Conservation (phyloP, 495 filamentous ascomycete species). For the Aspergillus egyptiacus region DNA sequence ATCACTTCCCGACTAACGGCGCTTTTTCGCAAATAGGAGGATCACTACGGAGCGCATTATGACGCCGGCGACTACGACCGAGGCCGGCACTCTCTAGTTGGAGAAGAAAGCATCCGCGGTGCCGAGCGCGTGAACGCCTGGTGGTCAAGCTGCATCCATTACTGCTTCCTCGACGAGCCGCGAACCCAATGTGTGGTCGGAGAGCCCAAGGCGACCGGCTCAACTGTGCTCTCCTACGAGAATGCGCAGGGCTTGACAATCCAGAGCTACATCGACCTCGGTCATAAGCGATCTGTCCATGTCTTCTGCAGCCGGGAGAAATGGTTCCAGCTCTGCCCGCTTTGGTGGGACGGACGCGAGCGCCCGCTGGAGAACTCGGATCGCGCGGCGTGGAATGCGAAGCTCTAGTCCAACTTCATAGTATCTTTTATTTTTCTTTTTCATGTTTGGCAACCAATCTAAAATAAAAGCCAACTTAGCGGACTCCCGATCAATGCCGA, state of each 20-base stretch:
- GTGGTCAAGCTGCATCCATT: constrained; percentile 65
- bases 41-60: constrained; percentile 62
- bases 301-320: constrained; percentile 55
- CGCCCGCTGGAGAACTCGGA: constrained; percentile 42
- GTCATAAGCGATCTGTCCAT: constrained; percentile 61
- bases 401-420: constrained; percentile 23
- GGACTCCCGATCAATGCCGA: neutral
- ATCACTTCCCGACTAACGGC: neutral
- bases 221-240: constrained; percentile 59
- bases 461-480: neutral
- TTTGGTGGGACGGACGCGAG: constrained; percentile 45
- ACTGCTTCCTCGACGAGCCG: constrained; percentile 63
- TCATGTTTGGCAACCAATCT: too few species aligned
- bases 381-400: constrained; percentile 45
- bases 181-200: constrained; percentile 57
- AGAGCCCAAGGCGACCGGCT: constrained; percentile 57
- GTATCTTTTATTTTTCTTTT: neutral
- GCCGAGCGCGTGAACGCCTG: constrained; percentile 61
- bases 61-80: constrained; percentile 57
- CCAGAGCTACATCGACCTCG: constrained; percentile 60
- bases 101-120: constrained; percentile 56
- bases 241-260: constrained; percentile 58
- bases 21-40: constrained; percentile 52
- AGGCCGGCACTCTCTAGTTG: constrained; percentile 62
- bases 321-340: constrained; percentile 62